Conservation (phyloP, 805 yeast species). For the Candida morakotiae region DNA sequence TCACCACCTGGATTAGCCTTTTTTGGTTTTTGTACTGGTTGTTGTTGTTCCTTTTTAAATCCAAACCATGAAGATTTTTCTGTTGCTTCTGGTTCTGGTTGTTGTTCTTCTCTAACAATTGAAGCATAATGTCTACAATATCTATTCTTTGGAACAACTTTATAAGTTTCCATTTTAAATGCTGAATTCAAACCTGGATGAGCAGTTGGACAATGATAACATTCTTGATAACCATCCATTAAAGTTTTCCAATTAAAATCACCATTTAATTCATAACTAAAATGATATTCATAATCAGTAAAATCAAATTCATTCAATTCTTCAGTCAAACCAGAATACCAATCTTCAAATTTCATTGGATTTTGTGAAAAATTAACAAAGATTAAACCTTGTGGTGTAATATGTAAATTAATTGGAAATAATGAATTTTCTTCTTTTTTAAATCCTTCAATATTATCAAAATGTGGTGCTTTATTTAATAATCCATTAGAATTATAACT, state of each 20-base stretch:
- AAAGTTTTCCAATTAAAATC: slow-evolving; percentile 64
- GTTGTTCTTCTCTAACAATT: slow-evolving; percentile 36
- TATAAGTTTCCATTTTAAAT: slow-evolving; percentile 61
- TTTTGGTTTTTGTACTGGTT: slow-evolving; percentile 13
- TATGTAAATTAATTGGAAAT: slow-evolving; percentile 50
- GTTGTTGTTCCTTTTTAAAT: slow-evolving; percentile 29
- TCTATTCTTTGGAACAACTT: slow-evolving; percentile 55
- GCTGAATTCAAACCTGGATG: slow-evolving; percentile 58
- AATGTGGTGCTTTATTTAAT: slow-evolving; percentile 59
- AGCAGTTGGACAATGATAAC: slow-evolving; percentile 67
- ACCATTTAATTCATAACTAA: slow-evolving; percentile 62
- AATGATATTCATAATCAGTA: slow-evolving; percentile 57
- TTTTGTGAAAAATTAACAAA: slow-evolving; percentile 50
- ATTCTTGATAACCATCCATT: slow-evolving; percentile 67
- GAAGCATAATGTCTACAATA: slow-evolving; percentile 62
- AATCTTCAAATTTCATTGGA: slow-evolving; percentile 46
- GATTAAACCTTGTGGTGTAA: slow-evolving; percentile 53
- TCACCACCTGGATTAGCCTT: slow-evolving; percentile 56
- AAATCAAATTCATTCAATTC: slow-evolving; percentile 56
- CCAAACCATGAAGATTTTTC: slow-evolving; percentile 49
- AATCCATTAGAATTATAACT: slow-evolving; percentile 58
- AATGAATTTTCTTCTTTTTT: slow-evolving; percentile 52
- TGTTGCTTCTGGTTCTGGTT: slow-evolving; percentile 23
- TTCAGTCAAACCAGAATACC: slow-evolving; percentile 46
- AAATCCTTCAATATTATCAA: slow-evolving; percentile 56